phyloP scores from a whole-genome alignment of 192 early-diverging fungal species.

The Linnemannia schmuckeri region DNA sequence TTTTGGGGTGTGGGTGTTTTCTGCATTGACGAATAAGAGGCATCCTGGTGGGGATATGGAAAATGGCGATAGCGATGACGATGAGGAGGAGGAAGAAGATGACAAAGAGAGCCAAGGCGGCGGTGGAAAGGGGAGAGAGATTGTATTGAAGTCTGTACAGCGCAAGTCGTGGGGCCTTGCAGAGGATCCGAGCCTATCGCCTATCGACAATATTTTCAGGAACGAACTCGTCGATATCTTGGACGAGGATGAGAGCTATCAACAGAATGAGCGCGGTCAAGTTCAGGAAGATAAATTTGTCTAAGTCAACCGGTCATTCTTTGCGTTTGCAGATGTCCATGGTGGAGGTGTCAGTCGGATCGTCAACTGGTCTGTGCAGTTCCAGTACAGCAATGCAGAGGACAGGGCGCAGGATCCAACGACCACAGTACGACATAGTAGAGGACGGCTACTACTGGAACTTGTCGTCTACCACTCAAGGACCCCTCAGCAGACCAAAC shows the following conservation, averaged over 20 bases:
- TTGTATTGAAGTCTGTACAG: slow-evolving; percentile 1
- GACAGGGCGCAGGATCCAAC: background rate
- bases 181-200: background rate
- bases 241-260: background rate
- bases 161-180: slow-evolving; percentile 18
- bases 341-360: slow-evolving; percentile 31
- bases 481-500: slow-evolving; percentile 9
- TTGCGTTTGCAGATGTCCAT: slow-evolving; percentile 27
- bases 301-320: background rate
- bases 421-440: background rate
- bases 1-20: background rate
- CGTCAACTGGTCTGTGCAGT: slow-evolving; percentile 28
- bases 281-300: slow-evolving; percentile 1
- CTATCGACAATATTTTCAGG: slow-evolving; percentile 28
- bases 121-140: background rate
- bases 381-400: background rate
- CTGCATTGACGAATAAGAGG: background rate
- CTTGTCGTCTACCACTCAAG: slow-evolving; percentile 16
- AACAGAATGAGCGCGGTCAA: background rate
- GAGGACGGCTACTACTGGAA: background rate
- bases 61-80: background rate
- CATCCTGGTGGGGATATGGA: background rate
- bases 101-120: background rate
- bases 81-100: background rate
- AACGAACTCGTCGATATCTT: slow-evolving; percentile 35